Conservation (phyloP, 352 stramenopile species). For the Phytophthora lateralis region DNA sequence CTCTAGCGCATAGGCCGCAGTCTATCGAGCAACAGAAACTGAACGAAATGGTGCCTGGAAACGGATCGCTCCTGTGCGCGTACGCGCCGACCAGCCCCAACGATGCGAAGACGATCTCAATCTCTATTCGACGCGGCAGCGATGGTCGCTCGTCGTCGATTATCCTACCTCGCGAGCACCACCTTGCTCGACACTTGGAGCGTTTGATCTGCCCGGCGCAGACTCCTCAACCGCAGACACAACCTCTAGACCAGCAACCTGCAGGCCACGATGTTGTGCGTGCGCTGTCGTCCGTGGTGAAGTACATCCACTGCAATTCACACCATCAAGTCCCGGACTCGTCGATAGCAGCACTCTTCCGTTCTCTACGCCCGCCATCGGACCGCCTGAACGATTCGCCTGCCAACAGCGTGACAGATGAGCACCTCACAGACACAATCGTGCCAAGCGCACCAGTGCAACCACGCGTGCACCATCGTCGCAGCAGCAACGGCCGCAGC, state of each 20-base stretch:
- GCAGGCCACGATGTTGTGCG: conserved; percentile 8
- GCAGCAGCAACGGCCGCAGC: conserved; percentile 29
- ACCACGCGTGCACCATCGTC: conserved; percentile 17
- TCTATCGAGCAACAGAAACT: conserved; percentile 1
- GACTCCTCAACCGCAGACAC: not conserved
- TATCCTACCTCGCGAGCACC: conserved; percentile 22
- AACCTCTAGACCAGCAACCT: conserved; percentile 5
- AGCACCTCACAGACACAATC: not conserved
- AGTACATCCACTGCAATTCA: conserved; percentile 25
- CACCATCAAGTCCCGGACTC: conserved; percentile 12
- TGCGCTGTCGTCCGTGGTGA: conserved; percentile 22
- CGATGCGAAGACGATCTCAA: conserved; percentile 21
- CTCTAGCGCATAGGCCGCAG: conserved; percentile 3
- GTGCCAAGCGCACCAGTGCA: not conserved
- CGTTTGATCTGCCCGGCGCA: conserved; percentile 13
- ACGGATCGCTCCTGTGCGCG: conserved; percentile 11
- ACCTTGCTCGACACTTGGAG: conserved; percentile 23
- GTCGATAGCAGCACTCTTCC: conserved; percentile 19
- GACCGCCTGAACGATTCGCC: conserved; percentile 11
- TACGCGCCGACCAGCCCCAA: conserved; percentile 1
- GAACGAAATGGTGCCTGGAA: conserved; percentile 21
- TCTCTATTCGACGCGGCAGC: conserved; percentile 17
- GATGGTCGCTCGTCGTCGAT: conserved; percentile 21
- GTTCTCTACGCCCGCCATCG: conserved; percentile 21
- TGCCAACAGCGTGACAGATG: not conserved